Base-by-base conservation (phyloP, 768 basidiomycete species). In the Suillus plorans region DNA sequence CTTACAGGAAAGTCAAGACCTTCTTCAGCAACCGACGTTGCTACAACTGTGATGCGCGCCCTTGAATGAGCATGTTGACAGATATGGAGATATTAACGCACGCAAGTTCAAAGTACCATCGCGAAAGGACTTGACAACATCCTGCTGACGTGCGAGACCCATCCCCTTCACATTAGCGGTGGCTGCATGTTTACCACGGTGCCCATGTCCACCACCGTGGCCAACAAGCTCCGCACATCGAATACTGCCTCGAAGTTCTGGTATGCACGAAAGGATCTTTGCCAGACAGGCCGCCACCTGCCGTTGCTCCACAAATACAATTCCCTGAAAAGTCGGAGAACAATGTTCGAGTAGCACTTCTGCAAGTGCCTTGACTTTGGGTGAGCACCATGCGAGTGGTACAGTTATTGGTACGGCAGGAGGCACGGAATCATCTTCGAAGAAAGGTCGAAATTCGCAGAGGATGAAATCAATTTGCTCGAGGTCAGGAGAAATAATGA, bases 11-110 rank as follows among this genome's bases (percentile, higher is more conserved):
- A 94, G 73, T 97, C 94, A 20, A 97, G 82, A 0, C 95, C 95
- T 79, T 97, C 95, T 75, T 97, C 95, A 0, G 93, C 95, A 16
- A 96, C 93, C 6, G 89, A 88, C 0, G 93, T 95, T 5, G 93
- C 91, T 67, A 95, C 81, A 25, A 95, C 89, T 88, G 64, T 20
- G 42, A 64, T 47, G 60, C 37, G 50, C 53, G 18, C 14, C 4
- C 20, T 68, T 25, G 58, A 14, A 52, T 39, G 12, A 63, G 22
- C 13, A 34, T 12, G 13, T 18, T 36, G 25, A 20, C 53, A 25
- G 41, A 16, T 22, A 44, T 2, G 20, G 28, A 63, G 44, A 49
- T 62, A 47, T 56, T 28, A 45, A 83, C 88, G 68, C 72, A 92
- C 91, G 77, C 55, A 93, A 76, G 71, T 94, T 92, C 50, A 90